A percentile compares a stretch with the other conserved stretches of the same genome.
These are phyloP conservation scores for Leccinum boreale DNA, from an alignment of 768 basidiomycete species.

Conservation along the genomic window DNA sequence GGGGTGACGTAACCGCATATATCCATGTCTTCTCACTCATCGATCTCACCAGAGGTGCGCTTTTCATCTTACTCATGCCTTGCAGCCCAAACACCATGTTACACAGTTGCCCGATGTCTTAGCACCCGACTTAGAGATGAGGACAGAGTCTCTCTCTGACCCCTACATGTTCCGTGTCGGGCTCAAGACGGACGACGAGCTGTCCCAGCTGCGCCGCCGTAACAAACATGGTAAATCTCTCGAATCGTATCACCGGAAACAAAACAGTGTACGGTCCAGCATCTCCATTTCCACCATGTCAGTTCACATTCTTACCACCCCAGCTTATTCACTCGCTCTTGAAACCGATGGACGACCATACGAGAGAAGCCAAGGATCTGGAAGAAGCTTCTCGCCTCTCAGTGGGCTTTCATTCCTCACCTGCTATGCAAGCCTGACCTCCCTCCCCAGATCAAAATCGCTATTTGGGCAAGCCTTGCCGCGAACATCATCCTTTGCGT, in stretches of 20 bases:
- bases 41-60: conserved; percentile 11
- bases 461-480: conserved; percentile 78
- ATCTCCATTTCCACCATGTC: neutral
- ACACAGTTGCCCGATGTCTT: neutral
- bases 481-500: conserved; percentile 72
- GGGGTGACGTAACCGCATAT: neutral
- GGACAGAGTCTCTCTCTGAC: conserved; percentile 43
- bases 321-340: conserved; percentile 86
- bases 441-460: conserved; percentile 71
- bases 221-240: conserved; percentile 59
- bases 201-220: conserved; percentile 55
- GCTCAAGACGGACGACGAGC: conserved; percentile 58
- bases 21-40: neutral
- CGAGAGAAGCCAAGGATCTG: conserved; percentile 71
- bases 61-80: neutral
- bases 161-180: conserved; percentile 66
- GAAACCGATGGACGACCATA: conserved; percentile 89
- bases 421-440: neutral
- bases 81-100: neutral
- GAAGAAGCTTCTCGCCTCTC: conserved; percentile 65
- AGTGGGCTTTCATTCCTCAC: conserved; percentile 37
- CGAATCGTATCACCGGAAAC: conserved; percentile 62
- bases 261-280: conserved; percentile 59
- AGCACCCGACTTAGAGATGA: conserved; percentile 39
- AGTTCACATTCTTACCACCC: neutral